Conservation (phyloP, 768 basidiomycete genomes). For the Amanita brunnescens region DNA sequence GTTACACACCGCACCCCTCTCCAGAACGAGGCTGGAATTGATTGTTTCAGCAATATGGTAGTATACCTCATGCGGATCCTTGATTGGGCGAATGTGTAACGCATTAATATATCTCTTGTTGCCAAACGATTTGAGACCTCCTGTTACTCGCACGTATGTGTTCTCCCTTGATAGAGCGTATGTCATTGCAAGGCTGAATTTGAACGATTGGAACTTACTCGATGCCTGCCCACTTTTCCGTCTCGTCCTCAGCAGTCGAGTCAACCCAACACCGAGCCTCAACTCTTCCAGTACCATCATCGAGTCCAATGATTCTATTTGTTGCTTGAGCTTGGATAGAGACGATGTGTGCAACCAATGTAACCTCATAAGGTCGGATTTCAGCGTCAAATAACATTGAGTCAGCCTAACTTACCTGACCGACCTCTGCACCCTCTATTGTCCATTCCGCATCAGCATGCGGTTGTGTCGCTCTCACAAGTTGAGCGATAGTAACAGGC, state of each 20-base stretch:
- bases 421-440: constrained; percentile 72
- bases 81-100: constrained; percentile 57
- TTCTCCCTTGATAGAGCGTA: constrained; percentile 42
- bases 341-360: constrained; percentile 66
- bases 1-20: constrained; percentile 54
- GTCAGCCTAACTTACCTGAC: constrained; percentile 46
- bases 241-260: constrained; percentile 46
- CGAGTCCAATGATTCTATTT: constrained; percentile 69
- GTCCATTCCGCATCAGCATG: constrained; percentile 87
- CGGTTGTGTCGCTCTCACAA: constrained; percentile 67
- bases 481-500: constrained; percentile 46
- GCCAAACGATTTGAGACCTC: constrained; percentile 73
- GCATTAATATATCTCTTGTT: constrained; percentile 79
- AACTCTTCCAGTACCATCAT: constrained; percentile 78
- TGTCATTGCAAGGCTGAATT: background rate
- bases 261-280: constrained; percentile 84
- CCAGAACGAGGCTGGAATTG: constrained; percentile 53
- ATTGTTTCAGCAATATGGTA: constrained; percentile 79
- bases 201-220: constrained; percentile 20
- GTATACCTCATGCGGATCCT: constrained; percentile 68
- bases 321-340: constrained; percentile 66
- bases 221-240: constrained; percentile 39
- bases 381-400: constrained; percentile 1
- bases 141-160: constrained; percentile 75
- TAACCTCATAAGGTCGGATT: constrained; percentile 37